Conservation (phyloP, 495 filamentous ascomycete species). For the Daldinia bambusicola region DNA sequence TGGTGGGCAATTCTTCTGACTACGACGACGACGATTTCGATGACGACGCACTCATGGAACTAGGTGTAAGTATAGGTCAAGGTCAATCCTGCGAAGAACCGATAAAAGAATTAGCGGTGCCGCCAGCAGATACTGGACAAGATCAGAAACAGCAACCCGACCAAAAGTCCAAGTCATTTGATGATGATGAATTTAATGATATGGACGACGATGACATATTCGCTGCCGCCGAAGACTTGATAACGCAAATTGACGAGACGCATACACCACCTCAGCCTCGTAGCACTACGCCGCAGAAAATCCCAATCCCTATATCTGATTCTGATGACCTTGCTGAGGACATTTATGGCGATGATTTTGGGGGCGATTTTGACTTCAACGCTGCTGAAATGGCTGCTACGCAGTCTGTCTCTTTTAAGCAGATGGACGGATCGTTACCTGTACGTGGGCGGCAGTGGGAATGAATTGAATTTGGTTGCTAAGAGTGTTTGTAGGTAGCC, state of each 20-base stretch:
- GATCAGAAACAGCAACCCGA: slow-evolving; percentile 5
- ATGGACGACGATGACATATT: slow-evolving; percentile 72
- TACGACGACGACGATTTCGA: slow-evolving; percentile 62
- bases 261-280: slow-evolving; percentile 16
- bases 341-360: slow-evolving; percentile 69
- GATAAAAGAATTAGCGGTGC: slow-evolving; percentile 4
- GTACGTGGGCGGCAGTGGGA: slow-evolving; percentile 61
- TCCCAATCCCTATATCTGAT: slow-evolving; percentile 13
- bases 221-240: slow-evolving; percentile 66
- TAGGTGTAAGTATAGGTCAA: slow-evolving; percentile 59
- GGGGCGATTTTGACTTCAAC: slow-evolving; percentile 76
- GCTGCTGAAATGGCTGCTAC: slow-evolving; percentile 69
- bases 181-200: slow-evolving; percentile 67
- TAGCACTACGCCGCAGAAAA: slow-evolving; percentile 15
- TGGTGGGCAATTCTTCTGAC: slow-evolving; percentile 54
- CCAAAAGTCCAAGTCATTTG: slow-evolving; percentile 40
- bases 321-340: slow-evolving; percentile 46
- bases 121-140: slow-evolving; percentile 25
- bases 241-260: slow-evolving; percentile 59
- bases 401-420: slow-evolving; percentile 49
- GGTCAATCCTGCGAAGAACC: slow-evolving; percentile 50
- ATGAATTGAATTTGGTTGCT: slow-evolving; percentile 50
- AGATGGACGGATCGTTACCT: slow-evolving; percentile 42
- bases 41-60: slow-evolving; percentile 62
- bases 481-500: slow-evolving; percentile 59